Evolutionary conservation across 495 filamentous ascomycete genomes (phyloP).

Genomic region (Chaetomium tenue): DNA sequence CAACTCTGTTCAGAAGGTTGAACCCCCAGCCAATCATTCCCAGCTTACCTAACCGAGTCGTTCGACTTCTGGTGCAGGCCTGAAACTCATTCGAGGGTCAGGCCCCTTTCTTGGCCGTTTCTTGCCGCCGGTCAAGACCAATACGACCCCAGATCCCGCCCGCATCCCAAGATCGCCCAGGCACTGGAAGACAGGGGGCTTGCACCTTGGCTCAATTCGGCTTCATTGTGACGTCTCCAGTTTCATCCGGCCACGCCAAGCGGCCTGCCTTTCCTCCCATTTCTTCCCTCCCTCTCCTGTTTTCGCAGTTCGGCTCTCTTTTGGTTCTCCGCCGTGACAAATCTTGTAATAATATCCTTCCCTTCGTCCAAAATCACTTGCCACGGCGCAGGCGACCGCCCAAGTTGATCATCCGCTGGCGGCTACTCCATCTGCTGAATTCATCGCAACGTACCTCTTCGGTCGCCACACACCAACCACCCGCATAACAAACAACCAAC

Average conservation of each 20-base stretch:
- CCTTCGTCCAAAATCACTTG: conserved; percentile 4
- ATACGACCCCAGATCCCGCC: conserved; percentile 6
- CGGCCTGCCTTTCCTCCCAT: conserved; percentile 15
- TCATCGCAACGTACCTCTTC: neutral
- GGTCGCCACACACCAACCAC: neutral
- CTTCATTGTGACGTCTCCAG: conserved; percentile 31
- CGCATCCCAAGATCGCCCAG: conserved; percentile 19
- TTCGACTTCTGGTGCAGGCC: conserved; percentile 43
- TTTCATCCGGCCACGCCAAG: conserved; percentile 27
- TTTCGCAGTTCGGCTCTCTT: conserved; percentile 1
- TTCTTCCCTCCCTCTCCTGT: conserved; percentile 2
- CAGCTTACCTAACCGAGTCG: conserved; percentile 29
- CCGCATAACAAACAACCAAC: neutral
- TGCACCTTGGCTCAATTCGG: conserved; percentile 17
- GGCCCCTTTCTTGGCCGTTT: conserved; percentile 7
- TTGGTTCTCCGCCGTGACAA: neutral
- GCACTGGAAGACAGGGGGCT: conserved; percentile 6
- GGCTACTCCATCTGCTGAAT: neutral
- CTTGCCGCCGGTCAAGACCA: conserved; percentile 7
- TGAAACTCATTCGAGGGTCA: conserved; percentile 37
- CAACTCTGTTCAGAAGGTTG: neutral
- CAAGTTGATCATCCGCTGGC: conserved; percentile 12
- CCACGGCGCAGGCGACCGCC: conserved; percentile 15
- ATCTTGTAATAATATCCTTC: conserved; percentile 7
- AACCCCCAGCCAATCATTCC: conserved; percentile 23